Evolutionary conservation across 805 yeast species (phyloP), one percentile per base, ranked within the genome.

Genomic region (Starmera amethionina): DNA sequence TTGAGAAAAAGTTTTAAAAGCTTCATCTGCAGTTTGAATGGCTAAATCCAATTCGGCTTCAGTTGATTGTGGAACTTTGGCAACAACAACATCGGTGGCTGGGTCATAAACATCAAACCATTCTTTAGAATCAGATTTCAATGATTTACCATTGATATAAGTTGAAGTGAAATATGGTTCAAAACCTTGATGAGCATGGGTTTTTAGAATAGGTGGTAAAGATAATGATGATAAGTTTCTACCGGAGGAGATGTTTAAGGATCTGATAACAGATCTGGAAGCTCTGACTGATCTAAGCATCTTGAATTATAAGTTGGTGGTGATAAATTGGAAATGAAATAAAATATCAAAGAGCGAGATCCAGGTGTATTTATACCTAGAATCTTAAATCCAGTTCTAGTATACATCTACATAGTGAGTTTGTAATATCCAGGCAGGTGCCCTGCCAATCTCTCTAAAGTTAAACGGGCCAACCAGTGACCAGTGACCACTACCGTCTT

Each of bases 31-130:
- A 22, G 82, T 64, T 30, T 69, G 76, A 39, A 82, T 77, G 8
- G 89, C 88, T 16, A 67, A 70, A 43, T 70, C 73, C 54, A 82
- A 64, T 59, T 82, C 90, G 40, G 64, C 72, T 7, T 70, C 73
- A 14, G 90, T 82, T 32, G 77, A 68, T 62, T 82, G 88, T 7
- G 90, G 89, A 19, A 81, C 88, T 48, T 72, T 68, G 28, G 82
- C 68, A 33, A 82, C 77, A 36, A 80, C 73, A 47, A 65, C 55
- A 59, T 80, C 73, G 40, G 90, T 82, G 42, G 89, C 83, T 18
- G 90, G 90, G 56, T 82, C 90, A 57, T 70, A 77, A 40, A 82
- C 70, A 46, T 80, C 86, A 51, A 70, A 77, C 87, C 87, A 73
- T 45, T 67, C 66, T 12, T 62, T 50, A 8, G 83, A 62, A 38